Evolutionary conservation across 2,329 filamentous ascomycete genomes (phyloP).

Genomic region (Paramyrothecium sp.): DNA sequence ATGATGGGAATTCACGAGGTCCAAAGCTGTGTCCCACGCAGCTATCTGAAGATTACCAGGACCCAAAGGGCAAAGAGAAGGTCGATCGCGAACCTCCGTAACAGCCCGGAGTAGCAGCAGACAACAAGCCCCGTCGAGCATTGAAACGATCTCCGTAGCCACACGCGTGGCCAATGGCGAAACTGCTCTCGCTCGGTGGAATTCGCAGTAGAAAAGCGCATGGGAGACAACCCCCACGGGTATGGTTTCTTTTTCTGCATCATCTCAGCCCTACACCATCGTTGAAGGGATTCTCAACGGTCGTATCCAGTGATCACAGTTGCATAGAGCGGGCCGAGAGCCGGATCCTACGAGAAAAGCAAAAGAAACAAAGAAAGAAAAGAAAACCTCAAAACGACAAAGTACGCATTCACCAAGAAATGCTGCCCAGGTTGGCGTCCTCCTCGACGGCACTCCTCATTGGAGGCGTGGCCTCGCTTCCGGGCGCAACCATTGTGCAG

Average conservation of each 20-base stretch:
- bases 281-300: no score
- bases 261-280: no score
- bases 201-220: conserved; percentile 10
- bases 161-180: conserved; percentile 18
- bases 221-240: neutral
- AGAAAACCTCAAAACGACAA: no score
- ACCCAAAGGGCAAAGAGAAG: no score
- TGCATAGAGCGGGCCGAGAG: no score
- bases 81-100: neutral
- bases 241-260: neutral
- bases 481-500: conserved; percentile 15
- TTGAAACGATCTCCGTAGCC: neutral
- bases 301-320: no score
- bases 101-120: neutral
- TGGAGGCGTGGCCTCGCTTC: conserved; percentile 16
- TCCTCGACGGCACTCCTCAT: conserved; percentile 16
- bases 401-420: no score
- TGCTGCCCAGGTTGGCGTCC: conserved; percentile 5
- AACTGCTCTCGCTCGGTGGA: conserved; percentile 32
- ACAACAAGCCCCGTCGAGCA: neutral
- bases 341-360: no score
- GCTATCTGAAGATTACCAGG: no score
- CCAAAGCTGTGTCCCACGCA: no score
- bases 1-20: no score
- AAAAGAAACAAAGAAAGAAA: no score